These are phyloP conservation scores for Aureococcus anophagefferens DNA, from an alignment of 108 stramenopile genomes.

Conservation along the genomic window DNA sequence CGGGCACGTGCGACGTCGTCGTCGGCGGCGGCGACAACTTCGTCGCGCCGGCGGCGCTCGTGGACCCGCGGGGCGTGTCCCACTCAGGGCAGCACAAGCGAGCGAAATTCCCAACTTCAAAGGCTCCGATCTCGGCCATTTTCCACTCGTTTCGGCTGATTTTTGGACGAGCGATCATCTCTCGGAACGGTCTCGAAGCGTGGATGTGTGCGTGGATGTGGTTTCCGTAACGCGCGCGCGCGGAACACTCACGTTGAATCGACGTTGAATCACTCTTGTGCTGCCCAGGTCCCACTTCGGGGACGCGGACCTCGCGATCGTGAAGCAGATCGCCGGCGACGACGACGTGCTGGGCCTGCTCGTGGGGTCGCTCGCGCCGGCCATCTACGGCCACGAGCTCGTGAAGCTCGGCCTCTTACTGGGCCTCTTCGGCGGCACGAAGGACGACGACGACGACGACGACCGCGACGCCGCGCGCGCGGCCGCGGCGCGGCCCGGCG, in stretches of 20 bases:
- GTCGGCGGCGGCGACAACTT: too few species aligned
- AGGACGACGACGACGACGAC: neutral
- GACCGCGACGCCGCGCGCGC: neutral
- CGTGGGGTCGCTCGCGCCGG: slow-evolving; percentile 80
- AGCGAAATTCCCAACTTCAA: too few species aligned
- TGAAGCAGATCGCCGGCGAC: slow-evolving; percentile 55
- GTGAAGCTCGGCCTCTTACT: slow-evolving; percentile 95
- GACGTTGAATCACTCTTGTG: too few species aligned
- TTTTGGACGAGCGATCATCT: too few species aligned
- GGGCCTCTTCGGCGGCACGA: slow-evolving; percentile 84
- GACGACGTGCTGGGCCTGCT: slow-evolving; percentile 83
- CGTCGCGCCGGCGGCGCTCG: slow-evolving; percentile 12
- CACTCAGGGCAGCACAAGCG: too few species aligned
- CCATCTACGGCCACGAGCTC: slow-evolving; percentile 91
- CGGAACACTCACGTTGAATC: too few species aligned
- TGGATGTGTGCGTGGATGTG: too few species aligned
- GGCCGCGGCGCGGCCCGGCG: slow-evolving; percentile 35
- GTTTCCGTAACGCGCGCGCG: too few species aligned
- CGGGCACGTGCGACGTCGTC: neutral
- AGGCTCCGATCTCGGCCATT: too few species aligned
- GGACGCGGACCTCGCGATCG: slow-evolving; percentile 70
- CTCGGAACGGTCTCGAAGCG: too few species aligned
- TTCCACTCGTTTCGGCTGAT: too few species aligned
- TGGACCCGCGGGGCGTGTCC: slow-evolving; percentile 14
- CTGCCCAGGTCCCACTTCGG: slow-evolving; percentile 39